phyloP scores from a whole-genome alignment of 1,284 basidiomycete genomes.

The Retiboletus flavoniger region DNA sequence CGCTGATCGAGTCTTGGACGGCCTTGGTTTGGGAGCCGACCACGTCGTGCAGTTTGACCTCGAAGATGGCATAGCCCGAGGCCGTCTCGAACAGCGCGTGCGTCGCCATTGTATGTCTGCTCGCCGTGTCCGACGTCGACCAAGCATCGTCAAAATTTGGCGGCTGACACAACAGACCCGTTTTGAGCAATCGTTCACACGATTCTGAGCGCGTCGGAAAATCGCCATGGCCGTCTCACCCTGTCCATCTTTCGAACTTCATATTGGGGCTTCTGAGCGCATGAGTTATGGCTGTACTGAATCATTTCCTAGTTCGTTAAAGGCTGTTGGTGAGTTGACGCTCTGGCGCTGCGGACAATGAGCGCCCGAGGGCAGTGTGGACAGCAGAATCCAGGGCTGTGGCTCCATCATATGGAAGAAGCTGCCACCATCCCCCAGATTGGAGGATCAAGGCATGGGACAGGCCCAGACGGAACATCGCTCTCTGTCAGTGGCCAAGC shows the following conservation, averaged over 20 bases:
- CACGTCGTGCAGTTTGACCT: conserved; percentile 86
- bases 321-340: background rate
- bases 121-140: conserved; percentile 14
- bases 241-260: no score
- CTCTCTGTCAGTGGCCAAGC: background rate
- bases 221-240: no score
- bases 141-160: conserved; percentile 8
- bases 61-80: conserved; percentile 94
- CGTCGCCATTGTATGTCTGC: conserved; percentile 54
- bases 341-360: background rate
- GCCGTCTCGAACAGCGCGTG: conserved; percentile 95
- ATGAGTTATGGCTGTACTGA: no score
- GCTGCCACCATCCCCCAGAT: background rate
- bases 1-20: conserved; percentile 84
- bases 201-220: background rate
- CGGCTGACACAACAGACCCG: background rate
- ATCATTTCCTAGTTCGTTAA: no score
- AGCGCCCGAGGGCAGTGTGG: conserved; percentile 6
- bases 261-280: no score
- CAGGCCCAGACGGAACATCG: background rate
- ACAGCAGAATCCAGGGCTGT: background rate
- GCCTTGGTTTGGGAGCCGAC: conserved; percentile 82
- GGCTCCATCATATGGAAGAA: conserved; percentile 9
- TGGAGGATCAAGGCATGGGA: background rate
- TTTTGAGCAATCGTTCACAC: conserved; percentile 18